Evolutionary conservation across 2,329 filamentous ascomycete genomes (phyloP), one percentile per base, ranked within the genome.

Genomic region (Dothiorella sarmentorum): DNA sequence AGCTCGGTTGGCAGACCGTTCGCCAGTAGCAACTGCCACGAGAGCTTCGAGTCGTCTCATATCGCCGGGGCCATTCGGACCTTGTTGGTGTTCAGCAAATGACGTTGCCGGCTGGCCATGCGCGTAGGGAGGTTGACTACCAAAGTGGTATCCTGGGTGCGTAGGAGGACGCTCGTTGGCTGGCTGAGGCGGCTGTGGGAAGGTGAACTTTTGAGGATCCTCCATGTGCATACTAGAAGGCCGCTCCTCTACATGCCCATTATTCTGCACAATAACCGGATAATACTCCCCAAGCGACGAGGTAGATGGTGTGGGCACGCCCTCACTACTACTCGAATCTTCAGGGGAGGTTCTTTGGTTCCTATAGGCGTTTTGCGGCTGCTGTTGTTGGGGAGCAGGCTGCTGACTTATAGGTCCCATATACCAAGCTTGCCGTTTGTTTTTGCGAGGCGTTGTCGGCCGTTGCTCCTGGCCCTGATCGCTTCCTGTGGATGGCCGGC

Each of bases 381-480:
- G 61, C 13, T 47, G 42, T 15, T 58, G 56, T n/a, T 58, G 56
- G 10, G 42, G 60, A 27, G 64, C 63, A 7, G 66, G 60, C 55
- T 71, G 64, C 57, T 67, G 61, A 33, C 61, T 44, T n/a, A 76
- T 62, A 24, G 80, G 80, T 10, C 80, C 81, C 60, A 89, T 84
- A 65, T 90, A 90, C 87, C 88, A 91, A 1, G 81, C 88, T 60
- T 87, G 85, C 2, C 88, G 82, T 67, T 88, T 89, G 27, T 76
- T 76, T 62, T 84, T 85, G 7, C 84, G 80, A 3, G 82, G 78
- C 0, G 82, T 84, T 9, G 80, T 75, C 31, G 73, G 71, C 9
- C 40, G 49, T 22, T 45, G 43, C 18, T 61, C 69, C 60, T 67
- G 63, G 67, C 63, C 63, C 66, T 68, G 62, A 66, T 66, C 73